Percentiles rank a stretch among this genome's conserved stretches.
Conservation (phyloP, 2,329 filamentous ascomycete species). For the Trichoderma afroharzianum region DNA sequence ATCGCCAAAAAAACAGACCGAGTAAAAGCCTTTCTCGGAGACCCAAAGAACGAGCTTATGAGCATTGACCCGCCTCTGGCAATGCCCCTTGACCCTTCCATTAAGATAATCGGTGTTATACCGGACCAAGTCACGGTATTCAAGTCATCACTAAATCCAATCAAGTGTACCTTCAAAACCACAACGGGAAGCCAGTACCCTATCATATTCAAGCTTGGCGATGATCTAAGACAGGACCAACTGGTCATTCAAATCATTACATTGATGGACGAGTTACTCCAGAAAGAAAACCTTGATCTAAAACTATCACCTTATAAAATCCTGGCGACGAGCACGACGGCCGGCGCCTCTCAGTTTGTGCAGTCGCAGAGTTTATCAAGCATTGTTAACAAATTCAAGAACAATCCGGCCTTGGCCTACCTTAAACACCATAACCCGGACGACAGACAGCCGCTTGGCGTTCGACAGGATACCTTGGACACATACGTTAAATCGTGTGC, state of each 20-base stretch:
- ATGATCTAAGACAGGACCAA: slow-evolving; percentile 94
- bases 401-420: slow-evolving; percentile 72
- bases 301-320: slow-evolving; percentile 96
- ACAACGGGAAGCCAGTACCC: slow-evolving; percentile 74
- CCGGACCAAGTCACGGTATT: slow-evolving; percentile 88
- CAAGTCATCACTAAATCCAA: slow-evolving; percentile 89
- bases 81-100: slow-evolving; percentile 79
- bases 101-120: slow-evolving; percentile 74
- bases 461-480: slow-evolving; percentile 89
- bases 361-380: slow-evolving; percentile 79
- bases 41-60: slow-evolving; percentile 85
- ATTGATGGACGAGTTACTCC: slow-evolving; percentile 91
- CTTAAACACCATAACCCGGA: slow-evolving; percentile 88
- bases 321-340: slow-evolving; percentile 82
- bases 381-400: slow-evolving; percentile 78
- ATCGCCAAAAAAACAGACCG: slow-evolving; percentile 77
- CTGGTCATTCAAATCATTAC: slow-evolving; percentile 96
- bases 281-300: slow-evolving; percentile 93
- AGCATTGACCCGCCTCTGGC: slow-evolving; percentile 82
- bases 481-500: slow-evolving; percentile 95
- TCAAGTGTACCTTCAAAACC: slow-evolving; percentile 88
- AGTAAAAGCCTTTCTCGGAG: slow-evolving; percentile 77
- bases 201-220: slow-evolving; percentile 95
- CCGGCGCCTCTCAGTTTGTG: slow-evolving; percentile 91
- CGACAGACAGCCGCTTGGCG: slow-evolving; percentile 71